Conservation (phyloP, 2,329 filamentous ascomycete species). For the Ophiostoma sp. region DNA sequence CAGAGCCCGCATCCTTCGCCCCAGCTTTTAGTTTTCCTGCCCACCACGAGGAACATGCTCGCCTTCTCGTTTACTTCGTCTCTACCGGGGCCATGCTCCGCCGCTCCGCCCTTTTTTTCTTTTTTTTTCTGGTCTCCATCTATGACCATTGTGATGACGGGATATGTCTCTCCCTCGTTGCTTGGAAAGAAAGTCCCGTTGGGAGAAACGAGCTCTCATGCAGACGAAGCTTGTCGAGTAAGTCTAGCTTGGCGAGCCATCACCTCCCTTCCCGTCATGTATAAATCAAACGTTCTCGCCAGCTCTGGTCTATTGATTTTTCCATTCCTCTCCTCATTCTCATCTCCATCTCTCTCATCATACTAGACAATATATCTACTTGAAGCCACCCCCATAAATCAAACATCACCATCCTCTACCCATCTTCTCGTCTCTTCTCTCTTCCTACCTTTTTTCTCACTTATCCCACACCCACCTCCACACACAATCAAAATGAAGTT, state of each 20-base stretch:
- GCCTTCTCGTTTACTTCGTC: too few species aligned
- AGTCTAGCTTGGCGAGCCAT: neutral
- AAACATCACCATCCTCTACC: neutral
- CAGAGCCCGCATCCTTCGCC: neutral
- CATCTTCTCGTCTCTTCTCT: neutral
- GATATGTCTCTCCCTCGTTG: neutral
- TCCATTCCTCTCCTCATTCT: neutral
- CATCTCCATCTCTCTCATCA: neutral
- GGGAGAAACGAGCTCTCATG: neutral
- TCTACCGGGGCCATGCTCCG: neutral
- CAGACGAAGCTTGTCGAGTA: neutral
- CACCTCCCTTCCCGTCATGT: neutral
- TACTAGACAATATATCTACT: neutral
- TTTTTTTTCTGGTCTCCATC: too few species aligned
- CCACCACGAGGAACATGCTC: neutral
- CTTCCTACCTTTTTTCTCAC: neutral
- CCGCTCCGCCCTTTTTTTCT: neutral
- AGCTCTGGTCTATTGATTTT: neutral
- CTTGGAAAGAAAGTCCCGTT: neutral
- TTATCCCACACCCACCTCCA: neutral
- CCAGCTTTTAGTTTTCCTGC: neutral
- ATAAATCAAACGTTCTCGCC: constrained; percentile 5
- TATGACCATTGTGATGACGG: neutral
- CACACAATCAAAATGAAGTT: constrained; percentile 50
- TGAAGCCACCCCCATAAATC: neutral